Evolutionary conservation across 163 green algal species (phyloP).

Genomic region (Prototheca wickerhamii): DNA sequence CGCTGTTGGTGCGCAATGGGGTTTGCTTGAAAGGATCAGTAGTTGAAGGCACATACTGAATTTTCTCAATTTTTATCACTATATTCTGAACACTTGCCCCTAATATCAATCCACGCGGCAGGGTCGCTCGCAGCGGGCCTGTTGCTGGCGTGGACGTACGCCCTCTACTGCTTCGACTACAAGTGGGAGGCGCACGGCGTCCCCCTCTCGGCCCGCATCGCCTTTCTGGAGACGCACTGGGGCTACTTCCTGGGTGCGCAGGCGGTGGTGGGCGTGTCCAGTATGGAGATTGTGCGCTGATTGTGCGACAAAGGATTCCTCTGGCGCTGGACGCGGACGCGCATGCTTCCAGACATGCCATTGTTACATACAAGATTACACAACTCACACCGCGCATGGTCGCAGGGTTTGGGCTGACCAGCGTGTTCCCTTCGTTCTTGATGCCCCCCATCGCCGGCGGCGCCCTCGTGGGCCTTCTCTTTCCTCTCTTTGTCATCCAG

Average conservation of each 20-base stretch:
- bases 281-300: no score
- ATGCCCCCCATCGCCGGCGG: slow-evolving; percentile 50
- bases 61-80: no score
- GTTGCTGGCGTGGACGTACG: slow-evolving; percentile 70
- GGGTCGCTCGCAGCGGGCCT: slow-evolving; percentile 48
- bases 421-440: slow-evolving; percentile 34
- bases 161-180: slow-evolving; percentile 88
- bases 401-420: slow-evolving; percentile 59
- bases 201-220: slow-evolving; percentile 39
- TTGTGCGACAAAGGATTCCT: no score
- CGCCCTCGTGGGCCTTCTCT: slow-evolving; percentile 50
- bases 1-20: slow-evolving; percentile 37
- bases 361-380: no score
- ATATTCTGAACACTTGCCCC: no score
- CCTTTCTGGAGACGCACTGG: slow-evolving; percentile 63
- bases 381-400: no score
- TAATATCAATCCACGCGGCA: no score
- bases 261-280: background rate
- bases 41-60: no score
- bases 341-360: no score
- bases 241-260: slow-evolving; percentile 54
- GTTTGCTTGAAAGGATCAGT: background rate
- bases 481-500: slow-evolving; percentile 65
- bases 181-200: slow-evolving; percentile 48
- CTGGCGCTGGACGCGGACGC: no score